Base-by-base conservation (phyloP, 768 basidiomycete genomes). In the Russula olivacea region DNA sequence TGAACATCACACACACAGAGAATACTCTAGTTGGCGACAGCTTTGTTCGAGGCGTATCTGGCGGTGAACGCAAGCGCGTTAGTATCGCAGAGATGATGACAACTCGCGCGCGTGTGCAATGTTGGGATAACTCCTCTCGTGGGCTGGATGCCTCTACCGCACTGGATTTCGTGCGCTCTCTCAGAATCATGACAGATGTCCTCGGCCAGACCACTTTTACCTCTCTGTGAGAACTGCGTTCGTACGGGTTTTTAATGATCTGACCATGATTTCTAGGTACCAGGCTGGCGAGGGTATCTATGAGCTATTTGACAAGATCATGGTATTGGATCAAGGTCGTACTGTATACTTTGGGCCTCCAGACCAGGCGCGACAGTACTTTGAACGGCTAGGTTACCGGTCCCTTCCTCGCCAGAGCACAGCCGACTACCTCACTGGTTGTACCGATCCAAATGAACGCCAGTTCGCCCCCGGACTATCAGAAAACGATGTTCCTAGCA, bases 81-180 rank as follows among this genome's bases (percentile, higher is more conserved):
- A 86, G 87, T 60, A 94, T 94, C 70, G 88, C 89, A 14, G 92
- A 94, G 74, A 91, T 91, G 83, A 88, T 92, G 83, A 82, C 89
- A 1, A 89, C 88, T 3, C 86, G 89, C 51, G 89, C 90, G 14
- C 86, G 87, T 34, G 82, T 93, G 4, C 86, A 91, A 67, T 86
- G 85, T 63, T 93, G 90, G 88, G 90, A 93, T 72, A 92, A 89
- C 73, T 87, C 87, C 0, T 93, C 92, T 11, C 79, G 88, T 60
- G 90, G 91, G 23, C 75, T 91, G 56, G 89, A 92, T 66, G 91
- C 93, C 0, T 91, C 90, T 5, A 95, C 93, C 14, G 93, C 93
- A 0, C 78, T 93, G 45, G 93, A 96, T 70, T 95, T 93, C 68
- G 84, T 82, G 59, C 89, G 85, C 74, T 85, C 86, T 54, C 76